Evolutionary conservation across 345 rosid genomes (phyloP), one percentile per base, ranked within the genome.

Genomic region (Dipteronia dyeriana): DNA sequence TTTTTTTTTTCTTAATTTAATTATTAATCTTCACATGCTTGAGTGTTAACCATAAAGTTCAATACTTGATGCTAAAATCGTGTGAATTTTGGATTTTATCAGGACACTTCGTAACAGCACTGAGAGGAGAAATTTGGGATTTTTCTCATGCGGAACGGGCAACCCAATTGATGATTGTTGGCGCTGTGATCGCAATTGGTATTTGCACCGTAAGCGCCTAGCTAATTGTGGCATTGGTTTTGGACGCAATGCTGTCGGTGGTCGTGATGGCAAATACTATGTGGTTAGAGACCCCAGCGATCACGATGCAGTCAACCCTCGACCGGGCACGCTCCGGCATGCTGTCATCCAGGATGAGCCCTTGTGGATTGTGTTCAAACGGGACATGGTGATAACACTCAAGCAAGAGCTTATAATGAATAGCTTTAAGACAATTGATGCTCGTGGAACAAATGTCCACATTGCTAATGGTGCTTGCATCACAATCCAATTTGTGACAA

Each of bases 101-200:
- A 95, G 98, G 90, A 85, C 79, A 83, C 86, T 84, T 62, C 82
- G 85, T n/a, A 95, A 91, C 76, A 89, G 93, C 82, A 91, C 98
- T 14, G 94, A 78, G 10, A 76, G 97, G 77, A 83, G 97, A 61
- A 85, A 80, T 3, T 75, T 91, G 77, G 91, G 93, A 0, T 90
- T 76, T 20, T 86, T 90, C 78, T 90, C 93, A 1, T 88, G 93
- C 74, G 84, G 81, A 23, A 88, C 91, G 1, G 97, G 96, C 54
- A 92, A 92, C 68, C 91, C 96, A 9, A 88, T 92, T n/a, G 97
- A 92, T 66, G 96, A 92, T 73, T 91, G 97, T 59, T 92, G 97
- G 97, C 85, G 97, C n/a, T 92, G 95, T 73, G 96, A 92, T 71
- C 84, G 78, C 25, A 78, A 14, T 20, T 92, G 97, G 97, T 70